Evolutionary conservation across 805 yeast species (phyloP), one percentile per base, ranked within the genome.

Genomic region (Candida tallmaniae): DNA sequence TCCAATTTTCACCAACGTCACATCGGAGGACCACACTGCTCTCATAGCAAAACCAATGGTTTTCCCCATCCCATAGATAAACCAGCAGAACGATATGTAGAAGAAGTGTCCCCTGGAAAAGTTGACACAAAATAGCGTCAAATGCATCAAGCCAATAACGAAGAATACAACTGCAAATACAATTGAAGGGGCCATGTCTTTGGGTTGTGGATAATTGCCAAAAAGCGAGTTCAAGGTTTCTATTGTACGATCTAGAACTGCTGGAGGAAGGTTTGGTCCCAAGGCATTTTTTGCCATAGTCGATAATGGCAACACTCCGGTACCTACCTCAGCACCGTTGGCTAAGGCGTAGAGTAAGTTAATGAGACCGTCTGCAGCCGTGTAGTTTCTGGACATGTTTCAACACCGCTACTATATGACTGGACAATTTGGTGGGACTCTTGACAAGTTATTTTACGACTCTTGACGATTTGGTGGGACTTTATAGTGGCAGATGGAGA

Each of bases 31-130:
- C 87, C 88, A 82, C 9, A 52, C 57, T 24, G 73, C 58, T 50
- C 90, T 66, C 38, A 77, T 44, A 1, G 72, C 72, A 46, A 65
- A 83, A 2, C 88, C 89, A 31, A 81, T 44, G 41, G 68, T 58
- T 54, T 80, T 68, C 46, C 76, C 45, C 5, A 68, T 31, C 34
- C 74, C 68, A 51, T 75, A 78, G 38, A 72, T 57, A 2, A 66
- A 64, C 52, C 80, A 69, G 3, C 73, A 76, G 7, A 76, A 46
- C 4, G 77, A 63, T 13, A 77, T 50, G 57, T 66, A 70, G 51
- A 82, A 81, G 40, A 65, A 62, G 54, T 82, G 89, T 2, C 80
- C 81, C 46, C 83, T 58, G 4, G 60, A 40, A 33, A 44, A 51
- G 52, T 83, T 76, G 25, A 66, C 57, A 5, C 51, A n/a, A 46